phyloP scores from a whole-genome alignment of 2,329 filamentous ascomycete genomes.

The Cadophora malorum region DNA sequence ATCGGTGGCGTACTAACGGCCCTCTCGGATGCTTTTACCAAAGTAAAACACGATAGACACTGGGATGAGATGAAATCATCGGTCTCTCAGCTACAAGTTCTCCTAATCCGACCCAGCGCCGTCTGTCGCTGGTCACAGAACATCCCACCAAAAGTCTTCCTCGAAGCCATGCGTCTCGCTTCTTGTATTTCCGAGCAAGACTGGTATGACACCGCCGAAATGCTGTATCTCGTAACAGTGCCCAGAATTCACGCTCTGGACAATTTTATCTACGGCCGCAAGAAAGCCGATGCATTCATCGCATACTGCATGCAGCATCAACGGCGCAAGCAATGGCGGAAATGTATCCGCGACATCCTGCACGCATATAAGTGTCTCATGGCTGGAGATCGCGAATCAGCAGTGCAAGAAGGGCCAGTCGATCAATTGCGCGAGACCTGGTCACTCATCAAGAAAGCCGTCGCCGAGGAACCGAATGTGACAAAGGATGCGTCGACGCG shows the following conservation, averaged over 20 bases:
- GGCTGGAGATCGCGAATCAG: constrained; percentile 22
- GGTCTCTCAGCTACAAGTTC: constrained; percentile 15
- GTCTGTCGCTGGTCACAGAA: constrained; percentile 22
- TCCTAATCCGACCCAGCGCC: constrained; percentile 16
- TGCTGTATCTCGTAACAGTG: constrained; percentile 22
- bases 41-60: constrained; percentile 16
- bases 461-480: constrained; percentile 13
- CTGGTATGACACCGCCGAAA: constrained; percentile 24
- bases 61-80: constrained; percentile 21
- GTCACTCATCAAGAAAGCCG: constrained; percentile 20
- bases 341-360: constrained; percentile 22
- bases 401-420: constrained; percentile 20
- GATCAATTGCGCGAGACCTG: constrained; percentile 21
- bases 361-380: constrained; percentile 24
- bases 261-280: constrained; percentile 23
- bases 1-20: constrained; percentile 21
- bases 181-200: constrained; percentile 20
- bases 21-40: constrained; percentile 19
- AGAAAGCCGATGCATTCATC: constrained; percentile 23
- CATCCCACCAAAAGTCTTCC: constrained; percentile 21
- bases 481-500: constrained; percentile 18
- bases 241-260: constrained; percentile 21
- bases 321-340: constrained; percentile 20
- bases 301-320: constrained; percentile 23
- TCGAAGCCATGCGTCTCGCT: constrained; percentile 21